Conservation (phyloP, 495 filamentous ascomycete species). For the Lasiosphaeria hispida region DNA sequence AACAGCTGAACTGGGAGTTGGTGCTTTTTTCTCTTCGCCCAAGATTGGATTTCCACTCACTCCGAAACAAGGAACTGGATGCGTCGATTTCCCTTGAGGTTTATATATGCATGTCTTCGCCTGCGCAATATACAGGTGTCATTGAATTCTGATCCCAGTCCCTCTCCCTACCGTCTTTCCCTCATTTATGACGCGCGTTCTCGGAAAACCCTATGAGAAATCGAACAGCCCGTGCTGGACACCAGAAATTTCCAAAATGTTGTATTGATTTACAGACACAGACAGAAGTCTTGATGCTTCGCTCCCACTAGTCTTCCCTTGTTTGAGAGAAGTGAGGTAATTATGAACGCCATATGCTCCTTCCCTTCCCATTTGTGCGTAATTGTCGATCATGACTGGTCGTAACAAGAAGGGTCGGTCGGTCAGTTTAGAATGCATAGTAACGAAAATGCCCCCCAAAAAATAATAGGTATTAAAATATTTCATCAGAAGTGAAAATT, state of each 20-base stretch:
- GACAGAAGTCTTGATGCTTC: not conserved
- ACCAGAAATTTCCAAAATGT: not conserved
- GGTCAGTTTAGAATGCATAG: not conserved
- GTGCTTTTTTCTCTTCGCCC: too few species aligned
- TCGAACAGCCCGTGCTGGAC: conserved; percentile 43
- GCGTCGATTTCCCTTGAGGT: too few species aligned
- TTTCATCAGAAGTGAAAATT: conserved; percentile 1
- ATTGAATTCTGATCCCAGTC: too few species aligned
- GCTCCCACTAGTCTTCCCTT: not conserved
- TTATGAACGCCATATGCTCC: conserved; percentile 9
- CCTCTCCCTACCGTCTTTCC: too few species aligned
- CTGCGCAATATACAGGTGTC: too few species aligned
- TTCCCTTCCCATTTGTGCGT: not conserved
- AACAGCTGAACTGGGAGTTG: too few species aligned
- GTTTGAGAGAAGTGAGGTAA: not conserved
- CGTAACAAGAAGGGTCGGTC: conserved; percentile 9
- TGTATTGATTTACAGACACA: not conserved
- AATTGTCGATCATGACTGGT: conserved; percentile 12
- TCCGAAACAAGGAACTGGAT: too few species aligned
- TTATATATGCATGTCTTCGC: too few species aligned
- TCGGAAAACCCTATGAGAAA: too few species aligned
- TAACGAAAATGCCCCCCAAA: not conserved
- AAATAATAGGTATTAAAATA: conserved; percentile 12
- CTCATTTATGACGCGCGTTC: too few species aligned
- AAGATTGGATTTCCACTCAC: too few species aligned